Evolutionary conservation across 148 eudicot species (phyloP), one percentile per base, ranked within the genome.

Genomic region (Vaccinium macrocarpon): DNA sequence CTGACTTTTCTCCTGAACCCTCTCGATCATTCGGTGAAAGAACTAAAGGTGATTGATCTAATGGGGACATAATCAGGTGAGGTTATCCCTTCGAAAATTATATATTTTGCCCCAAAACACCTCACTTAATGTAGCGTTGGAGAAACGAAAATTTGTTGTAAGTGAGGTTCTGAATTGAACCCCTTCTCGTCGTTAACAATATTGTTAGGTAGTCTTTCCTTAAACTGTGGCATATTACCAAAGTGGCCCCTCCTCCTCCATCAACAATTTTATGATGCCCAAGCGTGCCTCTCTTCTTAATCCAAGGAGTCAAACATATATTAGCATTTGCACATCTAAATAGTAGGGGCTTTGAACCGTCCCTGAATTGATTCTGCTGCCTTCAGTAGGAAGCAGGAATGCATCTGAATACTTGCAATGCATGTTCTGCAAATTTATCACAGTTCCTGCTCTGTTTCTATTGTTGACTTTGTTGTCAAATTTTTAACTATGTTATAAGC

Each of bases 81-180:
- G 64, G 64, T 59, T 59, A 59, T 59, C 57, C 57, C 23, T 59
- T 21, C 6, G 64, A 59, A 59, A 59, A 59, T 59, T 59, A 49
- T 21, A 21, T 19, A 7, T 61, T 61, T 19, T 23, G 25, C 66
- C 66, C n/a, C 8, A 3, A 21, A 21, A 61, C 25, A 61, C 25
- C 66, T n/a, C 23, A 62, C 29, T 23, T 8, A 21, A 61, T 19
- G 66, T 23, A 62, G 70, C 13, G 35, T 62, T n/a, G 70, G 70
- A 62, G 27, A 62, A 62, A 62, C 3, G 23, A 8, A 9, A 62
- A 62, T 1, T n/a, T 62, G 29, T 62, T n/a, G 29, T 62, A 27
- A n/a, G 27, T 62, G 70, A n/a, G 8, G 97, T 96, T 35, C 92
- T 98, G 77, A 94, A 96, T 86, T 96, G 8, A 12, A 32, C 27